Percentiles rank a stretch among this genome's conserved stretches.
Evolutionary conservation across 768 basidiomycete species (phyloP).

Genomic region (Boletus sp.): DNA sequence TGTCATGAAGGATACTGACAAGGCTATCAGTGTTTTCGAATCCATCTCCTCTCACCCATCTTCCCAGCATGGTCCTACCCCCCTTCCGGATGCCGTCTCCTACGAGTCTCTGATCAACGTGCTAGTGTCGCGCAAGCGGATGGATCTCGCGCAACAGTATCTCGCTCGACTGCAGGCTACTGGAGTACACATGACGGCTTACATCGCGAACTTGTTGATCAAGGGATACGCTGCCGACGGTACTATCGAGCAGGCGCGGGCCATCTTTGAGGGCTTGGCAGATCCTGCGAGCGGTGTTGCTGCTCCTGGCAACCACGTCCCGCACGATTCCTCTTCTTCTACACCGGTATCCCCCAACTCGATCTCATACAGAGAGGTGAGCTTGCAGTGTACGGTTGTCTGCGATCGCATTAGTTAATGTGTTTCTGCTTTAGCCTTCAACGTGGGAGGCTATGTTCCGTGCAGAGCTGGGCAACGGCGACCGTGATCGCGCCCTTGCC

Average conservation of each 20-base stretch:
- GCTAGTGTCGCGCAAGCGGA: slow-evolving; percentile 70
- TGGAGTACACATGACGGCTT: slow-evolving; percentile 88
- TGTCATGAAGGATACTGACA: slow-evolving; percentile 70
- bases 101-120: slow-evolving; percentile 92
- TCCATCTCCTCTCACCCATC: slow-evolving; percentile 59
- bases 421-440: slow-evolving; percentile 56
- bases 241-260: slow-evolving; percentile 67
- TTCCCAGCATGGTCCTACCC: slow-evolving; percentile 29
- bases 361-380: slow-evolving; percentile 37
- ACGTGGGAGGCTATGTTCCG: slow-evolving; percentile 97
- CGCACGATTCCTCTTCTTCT: slow-evolving; percentile 46
- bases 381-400: background rate
- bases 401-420: background rate
- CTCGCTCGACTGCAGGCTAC: slow-evolving; percentile 55
- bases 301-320: slow-evolving; percentile 83
- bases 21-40: slow-evolving; percentile 76
- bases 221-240: slow-evolving; percentile 66
- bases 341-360: slow-evolving; percentile 40
- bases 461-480: slow-evolving; percentile 79
- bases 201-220: slow-evolving; percentile 75
- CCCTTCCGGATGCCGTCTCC: slow-evolving; percentile 74
- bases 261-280: slow-evolving; percentile 73
- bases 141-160: slow-evolving; percentile 75
- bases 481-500: slow-evolving; percentile 64
- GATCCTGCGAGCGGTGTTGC: slow-evolving; percentile 86